Conservation (phyloP, 176 grass and related monocot genomes). For the Bromus sterilis region DNA sequence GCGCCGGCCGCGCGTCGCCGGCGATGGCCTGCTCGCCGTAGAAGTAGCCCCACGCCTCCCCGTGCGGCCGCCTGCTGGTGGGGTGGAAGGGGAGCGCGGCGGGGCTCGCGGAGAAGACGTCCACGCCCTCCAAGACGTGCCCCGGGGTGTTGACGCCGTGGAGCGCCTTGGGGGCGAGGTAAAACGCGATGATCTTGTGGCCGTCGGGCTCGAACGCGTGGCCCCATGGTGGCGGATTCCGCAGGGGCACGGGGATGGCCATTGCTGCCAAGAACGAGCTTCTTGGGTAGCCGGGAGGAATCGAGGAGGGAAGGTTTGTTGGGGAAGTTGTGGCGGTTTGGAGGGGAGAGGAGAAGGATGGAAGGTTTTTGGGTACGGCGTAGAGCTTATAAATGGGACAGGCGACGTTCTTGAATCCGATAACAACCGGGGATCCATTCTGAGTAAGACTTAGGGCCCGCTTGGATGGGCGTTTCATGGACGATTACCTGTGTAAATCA, state of each 20-base stretch:
- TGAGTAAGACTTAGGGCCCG: too few relatives aligned
- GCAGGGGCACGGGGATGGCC: background rate
- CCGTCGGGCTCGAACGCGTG: background rate
- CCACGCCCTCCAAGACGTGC: background rate
- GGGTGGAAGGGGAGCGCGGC: background rate
- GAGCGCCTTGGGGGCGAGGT: conserved; percentile 5
- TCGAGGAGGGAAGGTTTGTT: background rate
- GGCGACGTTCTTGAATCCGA: too few relatives aligned
- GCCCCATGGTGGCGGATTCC: background rate
- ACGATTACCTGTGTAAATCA: too few relatives aligned
- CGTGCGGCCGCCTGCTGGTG: background rate
- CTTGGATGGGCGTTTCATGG: too few relatives aligned
- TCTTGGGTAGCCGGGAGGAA: background rate
- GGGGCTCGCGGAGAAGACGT: background rate
- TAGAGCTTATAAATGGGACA: too few relatives aligned
- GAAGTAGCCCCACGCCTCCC: background rate
- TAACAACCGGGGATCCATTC: too few relatives aligned
- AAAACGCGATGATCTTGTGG: background rate
- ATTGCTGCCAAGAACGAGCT: background rate
- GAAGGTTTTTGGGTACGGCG: too few relatives aligned
- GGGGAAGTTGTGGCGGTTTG: background rate
- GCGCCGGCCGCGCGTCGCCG: background rate
- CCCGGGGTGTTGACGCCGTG: background rate
- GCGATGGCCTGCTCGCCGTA: background rate
- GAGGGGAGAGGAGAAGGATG: background rate